A percentile compares a stretch with the other conserved stretches of the same genome.
These are phyloP conservation scores for Quillaja saponaria DNA, from an alignment of 306 rosid species.

Conservation along the genomic window DNA sequence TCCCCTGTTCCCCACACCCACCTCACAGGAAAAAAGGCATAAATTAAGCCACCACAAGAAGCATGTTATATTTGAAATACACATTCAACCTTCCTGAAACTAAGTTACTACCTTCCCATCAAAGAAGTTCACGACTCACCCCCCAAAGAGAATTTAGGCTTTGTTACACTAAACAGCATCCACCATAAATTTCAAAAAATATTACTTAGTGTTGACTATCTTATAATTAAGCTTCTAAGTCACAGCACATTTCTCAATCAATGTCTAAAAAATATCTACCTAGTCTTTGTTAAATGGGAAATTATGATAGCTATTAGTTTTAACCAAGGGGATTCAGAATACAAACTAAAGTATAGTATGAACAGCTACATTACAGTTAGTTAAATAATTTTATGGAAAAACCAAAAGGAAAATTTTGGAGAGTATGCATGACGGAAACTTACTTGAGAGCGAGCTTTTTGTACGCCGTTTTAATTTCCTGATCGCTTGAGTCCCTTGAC, in stretches of 20 bases:
- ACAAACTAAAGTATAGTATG: neutral
- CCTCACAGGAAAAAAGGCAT: neutral
- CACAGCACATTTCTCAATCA: conserved; percentile 1
- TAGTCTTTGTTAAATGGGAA: neutral
- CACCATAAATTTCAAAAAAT: no score
- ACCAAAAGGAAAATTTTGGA: neutral
- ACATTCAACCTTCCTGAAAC: neutral
- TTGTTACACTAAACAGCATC: no score
- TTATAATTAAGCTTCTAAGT: neutral
- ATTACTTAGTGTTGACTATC: no score
- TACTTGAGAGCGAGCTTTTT: conserved; percentile 97
- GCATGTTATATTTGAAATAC: neutral
- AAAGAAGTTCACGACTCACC: neutral
- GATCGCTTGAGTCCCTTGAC: conserved; percentile 75
- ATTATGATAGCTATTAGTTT: neutral
- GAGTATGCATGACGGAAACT: conserved; percentile 19
- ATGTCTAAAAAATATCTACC: neutral
- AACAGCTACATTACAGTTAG: neutral
- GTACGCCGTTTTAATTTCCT: conserved; percentile 91
- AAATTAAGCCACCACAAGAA: neutral
- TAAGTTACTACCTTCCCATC: neutral
- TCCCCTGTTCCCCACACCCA: neutral
- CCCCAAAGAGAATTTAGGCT: neutral
- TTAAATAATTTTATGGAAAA: neutral
- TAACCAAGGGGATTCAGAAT: conserved; percentile 6